Evolutionary conservation across 2,329 filamentous ascomycete species (phyloP).

Genomic region (Colletotrichum gigasporum): DNA sequence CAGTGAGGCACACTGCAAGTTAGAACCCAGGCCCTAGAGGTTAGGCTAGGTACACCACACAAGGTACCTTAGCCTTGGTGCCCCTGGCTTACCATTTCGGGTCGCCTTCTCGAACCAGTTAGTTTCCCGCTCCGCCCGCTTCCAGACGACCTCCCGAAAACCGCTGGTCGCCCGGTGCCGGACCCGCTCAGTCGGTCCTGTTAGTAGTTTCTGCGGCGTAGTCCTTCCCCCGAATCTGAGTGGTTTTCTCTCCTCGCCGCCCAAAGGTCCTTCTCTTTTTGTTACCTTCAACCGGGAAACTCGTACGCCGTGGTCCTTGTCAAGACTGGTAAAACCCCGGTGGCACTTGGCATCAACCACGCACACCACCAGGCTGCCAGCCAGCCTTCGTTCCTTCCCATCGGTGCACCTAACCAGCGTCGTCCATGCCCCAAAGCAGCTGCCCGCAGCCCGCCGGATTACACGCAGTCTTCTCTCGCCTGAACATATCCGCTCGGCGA

Average conservation of each 20-base stretch:
- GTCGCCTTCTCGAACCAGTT: slow-evolving; percentile 19
- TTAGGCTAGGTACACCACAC: no score
- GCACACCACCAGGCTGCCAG: background rate
- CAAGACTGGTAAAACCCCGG: background rate
- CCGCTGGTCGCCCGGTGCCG: slow-evolving; percentile 22
- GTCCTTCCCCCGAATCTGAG: slow-evolving; percentile 11
- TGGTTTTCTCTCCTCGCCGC: background rate
- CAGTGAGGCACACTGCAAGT: no score
- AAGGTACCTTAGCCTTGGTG: background rate
- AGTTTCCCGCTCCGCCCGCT: slow-evolving; percentile 18
- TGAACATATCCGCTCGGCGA: background rate
- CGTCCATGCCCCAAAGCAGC: background rate
- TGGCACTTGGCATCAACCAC: background rate
- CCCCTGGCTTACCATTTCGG: slow-evolving; percentile 21
- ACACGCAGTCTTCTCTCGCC: background rate
- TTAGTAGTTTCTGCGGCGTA: no score
- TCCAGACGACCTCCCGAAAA: slow-evolving; percentile 25
- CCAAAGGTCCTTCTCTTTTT: background rate
- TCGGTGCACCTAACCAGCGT: background rate
- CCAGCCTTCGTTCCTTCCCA: background rate
- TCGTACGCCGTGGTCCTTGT: background rate
- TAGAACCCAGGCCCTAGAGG: no score
- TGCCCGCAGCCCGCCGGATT: background rate
- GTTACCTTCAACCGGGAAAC: background rate
- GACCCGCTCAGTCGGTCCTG: slow-evolving; percentile 23